phyloP scores from a whole-genome alignment of 352 stramenopile genomes.

The Globisporangium irregulare region DNA sequence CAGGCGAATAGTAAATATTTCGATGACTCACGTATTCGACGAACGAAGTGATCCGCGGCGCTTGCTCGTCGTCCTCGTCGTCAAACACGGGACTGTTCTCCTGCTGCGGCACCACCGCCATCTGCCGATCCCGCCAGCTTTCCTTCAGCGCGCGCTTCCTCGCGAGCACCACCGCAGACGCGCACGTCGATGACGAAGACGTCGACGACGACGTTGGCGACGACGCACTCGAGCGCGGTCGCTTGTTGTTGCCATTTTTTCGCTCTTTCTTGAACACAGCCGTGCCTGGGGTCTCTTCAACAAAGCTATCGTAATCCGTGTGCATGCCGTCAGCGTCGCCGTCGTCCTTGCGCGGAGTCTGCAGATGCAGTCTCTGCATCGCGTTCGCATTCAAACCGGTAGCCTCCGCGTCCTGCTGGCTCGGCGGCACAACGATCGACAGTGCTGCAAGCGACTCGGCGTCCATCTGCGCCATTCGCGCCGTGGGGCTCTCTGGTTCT shows the following conservation, averaged over 20 bases:
- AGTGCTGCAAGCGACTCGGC: conserved; percentile 9
- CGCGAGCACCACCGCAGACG: conserved; percentile 12
- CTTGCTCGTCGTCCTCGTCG: conserved; percentile 8
- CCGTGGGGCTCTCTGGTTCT: conserved; percentile 8
- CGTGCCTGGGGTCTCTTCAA: conserved; percentile 5
- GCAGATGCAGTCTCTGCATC: conserved; percentile 19
- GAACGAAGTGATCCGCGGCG: conserved; percentile 16
- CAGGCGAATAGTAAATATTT: neutral
- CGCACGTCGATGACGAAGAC: conserved; percentile 11
- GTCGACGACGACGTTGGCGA: conserved; percentile 13
- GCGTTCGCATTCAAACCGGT: conserved; percentile 6
- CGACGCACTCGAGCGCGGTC: conserved; percentile 4
- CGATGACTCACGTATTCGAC: conserved; percentile 20
- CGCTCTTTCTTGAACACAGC: neutral
- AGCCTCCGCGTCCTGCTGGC: conserved; percentile 1
- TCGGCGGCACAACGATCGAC: conserved; percentile 14
- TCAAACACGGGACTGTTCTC: neutral
- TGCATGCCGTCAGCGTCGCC: neutral
- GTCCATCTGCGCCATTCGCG: conserved; percentile 8
- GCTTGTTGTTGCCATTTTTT: neutral
- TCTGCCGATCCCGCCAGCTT: neutral
- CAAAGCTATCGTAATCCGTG: neutral
- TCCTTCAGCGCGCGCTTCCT: conserved; percentile 16
- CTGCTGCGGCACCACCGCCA: neutral
- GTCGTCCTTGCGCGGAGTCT: conserved; percentile 12